A percentile compares a stretch with the other conserved stretches of the same genome.
These are phyloP conservation scores for Magnusiomyces starmeri DNA, from an alignment of 1,139 yeast genomes.

Conservation along the genomic window DNA sequence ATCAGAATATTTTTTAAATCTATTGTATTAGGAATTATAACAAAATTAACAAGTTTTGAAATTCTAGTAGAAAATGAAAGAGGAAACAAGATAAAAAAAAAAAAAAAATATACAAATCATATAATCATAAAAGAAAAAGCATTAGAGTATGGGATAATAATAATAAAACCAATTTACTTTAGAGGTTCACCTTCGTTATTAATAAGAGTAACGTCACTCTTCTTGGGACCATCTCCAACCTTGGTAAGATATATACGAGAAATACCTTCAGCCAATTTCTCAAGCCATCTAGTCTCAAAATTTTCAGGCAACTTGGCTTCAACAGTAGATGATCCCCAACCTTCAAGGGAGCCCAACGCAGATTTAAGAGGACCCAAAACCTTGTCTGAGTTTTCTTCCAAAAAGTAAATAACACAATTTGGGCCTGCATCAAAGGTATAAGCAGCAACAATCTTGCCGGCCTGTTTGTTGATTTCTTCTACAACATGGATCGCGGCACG, in stretches of 20 bases:
- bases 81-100: too few relatives aligned
- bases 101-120: neutral
- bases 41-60: too few relatives aligned
- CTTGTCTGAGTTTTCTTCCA: slow-evolving; percentile 58
- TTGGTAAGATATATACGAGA: slow-evolving; percentile 73
- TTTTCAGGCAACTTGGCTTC: slow-evolving; percentile 36
- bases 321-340: slow-evolving; percentile 49
- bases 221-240: slow-evolving; percentile 76
- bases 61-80: too few relatives aligned
- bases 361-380: slow-evolving; percentile 39
- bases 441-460: slow-evolving; percentile 70
- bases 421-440: slow-evolving; percentile 99
- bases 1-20: too few relatives aligned
- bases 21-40: too few relatives aligned
- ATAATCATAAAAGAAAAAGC: neutral
- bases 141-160: too few relatives aligned
- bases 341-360: slow-evolving; percentile 50
- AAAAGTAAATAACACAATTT: slow-evolving; percentile 90
- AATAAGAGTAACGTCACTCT: slow-evolving; percentile 10
- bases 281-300: slow-evolving; percentile 39
- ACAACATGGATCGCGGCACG: slow-evolving; percentile 76
- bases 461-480: slow-evolving; percentile 61
- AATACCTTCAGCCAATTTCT: slow-evolving; percentile 59
- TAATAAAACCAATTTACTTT: slow-evolving; percentile 2
- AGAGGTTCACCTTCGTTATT: slow-evolving; percentile 12